Evolutionary conservation across 202 grass and related monocot species (phyloP).

Genomic region (Tripidium arundinaceum): DNA sequence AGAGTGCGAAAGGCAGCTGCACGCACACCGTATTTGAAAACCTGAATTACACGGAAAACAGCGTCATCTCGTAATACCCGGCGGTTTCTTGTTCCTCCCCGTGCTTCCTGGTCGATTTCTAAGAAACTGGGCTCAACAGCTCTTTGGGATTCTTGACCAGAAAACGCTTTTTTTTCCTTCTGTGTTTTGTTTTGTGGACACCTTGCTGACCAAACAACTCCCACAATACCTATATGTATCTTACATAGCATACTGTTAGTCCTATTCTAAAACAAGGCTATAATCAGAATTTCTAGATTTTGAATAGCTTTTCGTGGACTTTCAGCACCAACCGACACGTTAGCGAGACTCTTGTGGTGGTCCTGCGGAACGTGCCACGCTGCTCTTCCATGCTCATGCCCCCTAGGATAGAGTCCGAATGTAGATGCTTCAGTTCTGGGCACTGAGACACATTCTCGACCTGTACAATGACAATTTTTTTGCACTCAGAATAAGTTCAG

Average conservation of each 20-base stretch:
- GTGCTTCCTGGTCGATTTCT: background rate
- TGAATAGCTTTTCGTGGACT: slow-evolving; percentile 78
- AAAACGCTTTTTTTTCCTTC: background rate
- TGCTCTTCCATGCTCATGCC: slow-evolving; percentile 24
- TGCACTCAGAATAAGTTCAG: background rate
- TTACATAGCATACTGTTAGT: background rate
- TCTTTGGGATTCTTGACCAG: background rate
- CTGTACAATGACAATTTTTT: slow-evolving; percentile 28
- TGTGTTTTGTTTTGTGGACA: background rate
- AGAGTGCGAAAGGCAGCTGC: background rate
- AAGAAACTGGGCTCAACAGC: background rate
- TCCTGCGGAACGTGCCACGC: slow-evolving; percentile 40
- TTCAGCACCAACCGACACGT: slow-evolving; percentile 89
- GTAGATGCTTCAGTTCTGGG: slow-evolving; percentile 40
- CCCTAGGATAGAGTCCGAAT: background rate
- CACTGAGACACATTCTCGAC: slow-evolving; percentile 55
- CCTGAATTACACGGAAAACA: background rate
- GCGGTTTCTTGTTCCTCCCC: background rate
- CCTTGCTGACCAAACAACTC: background rate
- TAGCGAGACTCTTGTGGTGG: slow-evolving; percentile 64
- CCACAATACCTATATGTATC: background rate
- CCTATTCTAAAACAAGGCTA: background rate
- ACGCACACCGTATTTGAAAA: background rate
- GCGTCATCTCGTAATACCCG: background rate
- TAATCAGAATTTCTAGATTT: slow-evolving; percentile 37